These are phyloP conservation scores for Bisporella sp. DNA, from an alignment of 2,329 filamentous ascomycete species.

Conservation along the genomic window DNA sequence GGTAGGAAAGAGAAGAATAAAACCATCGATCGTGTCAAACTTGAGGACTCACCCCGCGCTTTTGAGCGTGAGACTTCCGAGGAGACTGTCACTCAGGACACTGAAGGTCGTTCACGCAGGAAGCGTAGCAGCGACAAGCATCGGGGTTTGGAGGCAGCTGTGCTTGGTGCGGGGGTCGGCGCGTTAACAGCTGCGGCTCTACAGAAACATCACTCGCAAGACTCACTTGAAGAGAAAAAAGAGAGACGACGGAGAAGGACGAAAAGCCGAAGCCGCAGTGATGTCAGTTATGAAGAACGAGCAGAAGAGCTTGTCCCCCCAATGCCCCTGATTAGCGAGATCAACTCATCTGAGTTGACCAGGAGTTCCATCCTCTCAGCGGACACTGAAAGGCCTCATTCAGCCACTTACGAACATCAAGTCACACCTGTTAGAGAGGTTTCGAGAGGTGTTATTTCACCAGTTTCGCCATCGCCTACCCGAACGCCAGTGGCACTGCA, in stretches of 20 bases:
- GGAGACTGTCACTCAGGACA: slow-evolving; percentile 42
- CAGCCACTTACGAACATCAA: slow-evolving; percentile 50
- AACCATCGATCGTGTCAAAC: slow-evolving; percentile 33
- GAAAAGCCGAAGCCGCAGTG: slow-evolving; percentile 39
- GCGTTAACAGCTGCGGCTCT: slow-evolving; percentile 56
- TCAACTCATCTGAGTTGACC: slow-evolving; percentile 81
- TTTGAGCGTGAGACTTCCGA: slow-evolving; percentile 36
- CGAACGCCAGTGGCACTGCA: slow-evolving; percentile 51
- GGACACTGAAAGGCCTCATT: slow-evolving; percentile 65
- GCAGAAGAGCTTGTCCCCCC: slow-evolving; percentile 58
- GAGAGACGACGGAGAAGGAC: slow-evolving; percentile 33
- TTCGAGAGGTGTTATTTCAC: slow-evolving; percentile 52
- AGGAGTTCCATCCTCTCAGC: slow-evolving; percentile 81
- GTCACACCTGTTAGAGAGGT: slow-evolving; percentile 54
- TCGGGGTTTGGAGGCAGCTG: slow-evolving; percentile 21
- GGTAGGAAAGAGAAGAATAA: slow-evolving; percentile 42
- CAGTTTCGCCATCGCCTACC: slow-evolving; percentile 54
- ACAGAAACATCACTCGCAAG: slow-evolving; percentile 57
- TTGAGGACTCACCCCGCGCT: slow-evolving; percentile 18
- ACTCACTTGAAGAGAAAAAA: slow-evolving; percentile 43
- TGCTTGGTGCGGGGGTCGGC: slow-evolving; percentile 36
- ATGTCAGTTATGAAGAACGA: slow-evolving; percentile 40
- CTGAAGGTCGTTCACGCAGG: slow-evolving; percentile 33
- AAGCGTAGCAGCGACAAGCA: slow-evolving; percentile 20
- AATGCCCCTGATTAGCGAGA: slow-evolving; percentile 82